Evolutionary conservation across 1,284 basidiomycete genomes (phyloP).

Genomic region (Vanrija humicola): DNA sequence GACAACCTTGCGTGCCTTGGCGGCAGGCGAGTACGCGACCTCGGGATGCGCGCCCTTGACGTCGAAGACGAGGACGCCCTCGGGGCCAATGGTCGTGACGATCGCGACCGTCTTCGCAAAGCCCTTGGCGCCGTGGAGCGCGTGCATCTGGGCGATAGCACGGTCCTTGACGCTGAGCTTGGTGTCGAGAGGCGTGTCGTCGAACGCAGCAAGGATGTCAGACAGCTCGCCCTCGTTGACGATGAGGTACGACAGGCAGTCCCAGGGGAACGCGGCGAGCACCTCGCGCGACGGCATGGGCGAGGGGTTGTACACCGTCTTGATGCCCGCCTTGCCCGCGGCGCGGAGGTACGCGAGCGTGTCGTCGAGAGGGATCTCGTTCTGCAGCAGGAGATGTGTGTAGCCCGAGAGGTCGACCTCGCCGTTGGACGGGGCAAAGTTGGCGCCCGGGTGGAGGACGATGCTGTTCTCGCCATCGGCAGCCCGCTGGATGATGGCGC

Average conservation of each 20-base stretch:
- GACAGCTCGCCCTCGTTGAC: conserved; percentile 55
- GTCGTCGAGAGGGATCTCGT: conserved; percentile 55
- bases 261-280: conserved; percentile 52
- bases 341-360: conserved; percentile 49
- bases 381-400: conserved; percentile 56
- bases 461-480: conserved; percentile 52
- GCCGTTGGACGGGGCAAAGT: conserved; percentile 23
- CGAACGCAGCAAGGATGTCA: conserved; percentile 27
- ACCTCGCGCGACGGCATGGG: conserved; percentile 52
- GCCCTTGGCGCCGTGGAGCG: conserved; percentile 1
- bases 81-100: conserved; percentile 11
- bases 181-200: background rate
- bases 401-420: conserved; percentile 19
- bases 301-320: conserved; percentile 56
- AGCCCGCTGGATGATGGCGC: conserved; percentile 52
- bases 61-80: conserved; percentile 10
- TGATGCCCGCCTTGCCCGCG: conserved; percentile 31
- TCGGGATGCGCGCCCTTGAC: background rate
- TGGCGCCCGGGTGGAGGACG: conserved; percentile 49
- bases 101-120: conserved; percentile 7
- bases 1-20: conserved; percentile 8
- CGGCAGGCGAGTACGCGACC: conserved; percentile 6
- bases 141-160: conserved; percentile 5
- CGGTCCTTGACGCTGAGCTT: conserved; percentile 2
- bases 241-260: conserved; percentile 51